Base-by-base conservation (phyloP, 768 basidiomycete genomes). In the Imleria badia region DNA sequence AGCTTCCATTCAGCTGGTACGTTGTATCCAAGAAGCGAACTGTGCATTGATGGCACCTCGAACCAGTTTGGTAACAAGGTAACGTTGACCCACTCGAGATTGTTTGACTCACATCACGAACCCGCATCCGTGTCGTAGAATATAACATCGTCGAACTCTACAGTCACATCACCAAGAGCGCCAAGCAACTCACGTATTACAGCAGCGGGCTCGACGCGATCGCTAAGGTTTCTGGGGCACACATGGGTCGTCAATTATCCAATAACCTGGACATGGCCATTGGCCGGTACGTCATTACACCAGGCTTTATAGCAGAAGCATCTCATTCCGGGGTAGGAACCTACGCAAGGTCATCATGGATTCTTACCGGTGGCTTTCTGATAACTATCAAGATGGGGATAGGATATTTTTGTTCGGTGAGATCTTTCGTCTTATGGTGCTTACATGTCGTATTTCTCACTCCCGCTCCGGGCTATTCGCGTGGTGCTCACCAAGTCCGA, bases 401-500 rank as follows among this genome's bases (percentile, higher is more conserved):
- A 61, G 52, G 23, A 72, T 80, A 20, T 78, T 66, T 58, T 48
- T 79, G 7, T 77, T 79, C 42, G 77, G 76, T 73, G 42, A 30
- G 64, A 23, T 19, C 6, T 23, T 26, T n/a, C n/a, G n/a, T n/a
- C n/a, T n/a, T n/a, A 9, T 34, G 41, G 22, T 43, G 10, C 11
- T 35, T 38, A 23, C 1, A 1, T 40, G 17, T 22, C 10, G 2
- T 20, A 8, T 26, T 10, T 34, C 59, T 61, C 20, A 66, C 29
- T 13, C 45, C 5, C 17, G 9, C 29, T 33, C 8, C 38, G 78
- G 77, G 77, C 6, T 79, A 75, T 56, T 78, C 78, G 3, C 75
- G 78, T 19, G 78, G 77, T 6, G 78, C 76, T 15, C 79, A 77
- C 55, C 78, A 78, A 60, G 75, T 72, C 5, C 71, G 78, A 26